Evolutionary conservation across 352 stramenopile species (phyloP), one percentile per base, ranked within the genome.

Genomic region (Phytophthora crassamura): DNA sequence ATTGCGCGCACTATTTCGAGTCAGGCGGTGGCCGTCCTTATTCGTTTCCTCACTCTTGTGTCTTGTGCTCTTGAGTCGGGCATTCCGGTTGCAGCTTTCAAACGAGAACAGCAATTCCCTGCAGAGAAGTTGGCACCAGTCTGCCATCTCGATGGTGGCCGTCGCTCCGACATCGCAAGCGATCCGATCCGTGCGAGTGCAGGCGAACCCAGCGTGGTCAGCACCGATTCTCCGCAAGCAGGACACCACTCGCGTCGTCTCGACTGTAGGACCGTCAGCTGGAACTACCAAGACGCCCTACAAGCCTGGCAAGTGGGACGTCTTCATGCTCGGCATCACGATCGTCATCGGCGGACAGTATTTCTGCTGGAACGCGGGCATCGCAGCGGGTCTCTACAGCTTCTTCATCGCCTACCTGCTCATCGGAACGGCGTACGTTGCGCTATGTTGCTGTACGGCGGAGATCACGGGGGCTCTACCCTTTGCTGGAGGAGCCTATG

Each of bases 261-360:
- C 22, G 1, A 7, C 8, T 11, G 22, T 9, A 14, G 57, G 57
- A 5, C 49, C 41, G 18, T 22, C 11, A 10, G 41, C 48, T 2
- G 43, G 11, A 20, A 47, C 5, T 18, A 35, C 56, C 11, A 12
- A 5, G 25, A 5, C 18, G 3, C 54, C 67, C 11, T 75, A 77
- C 52, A 60, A 67, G 35, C 68, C 58, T 15, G 48, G 53, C 2
- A 77, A 75, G 48, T 79, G 54, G 63, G 71, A 77, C 53, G 59
- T 88, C 33, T 86, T 64, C 57, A 59, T 82, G 25, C 67, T 88
- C 7, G 79, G 79, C 4, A 78, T 88, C 40, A 83, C 76, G 1
- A 80, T 86, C 30, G 79, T 84, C 40, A 74, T 88, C 14, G 79
- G 75, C 1, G 79, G 76, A 8, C 76, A 88, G 54, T 84, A 81